Evolutionary conservation across 1,139 yeast genomes (phyloP).

Genomic region (Magnusiomyces magnusii): DNA sequence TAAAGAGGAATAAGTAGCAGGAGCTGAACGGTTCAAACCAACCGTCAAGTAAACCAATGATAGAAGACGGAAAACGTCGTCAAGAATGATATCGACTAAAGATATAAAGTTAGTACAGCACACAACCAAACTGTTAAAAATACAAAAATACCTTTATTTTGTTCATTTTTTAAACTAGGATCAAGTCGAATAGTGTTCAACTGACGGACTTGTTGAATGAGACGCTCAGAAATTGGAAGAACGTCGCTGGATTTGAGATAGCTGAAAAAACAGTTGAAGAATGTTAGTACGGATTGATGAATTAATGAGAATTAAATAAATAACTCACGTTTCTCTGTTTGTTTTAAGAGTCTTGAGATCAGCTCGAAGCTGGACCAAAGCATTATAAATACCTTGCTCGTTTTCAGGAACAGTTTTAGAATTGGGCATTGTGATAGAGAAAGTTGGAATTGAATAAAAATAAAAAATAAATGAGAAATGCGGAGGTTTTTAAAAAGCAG

Average conservation of each 20-base stretch:
- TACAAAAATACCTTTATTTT: slow-evolving; percentile 7
- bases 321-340: slow-evolving; percentile 39
- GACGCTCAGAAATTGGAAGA: slow-evolving; percentile 40
- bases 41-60: slow-evolving; percentile 84
- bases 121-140: background rate
- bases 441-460: background rate
- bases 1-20: slow-evolving; percentile 86
- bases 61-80: slow-evolving; percentile 81
- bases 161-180: slow-evolving; percentile 25
- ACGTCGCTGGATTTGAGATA: slow-evolving; percentile 48
- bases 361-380: slow-evolving; percentile 37
- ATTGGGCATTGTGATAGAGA: background rate
- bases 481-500: background rate
- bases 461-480: background rate
- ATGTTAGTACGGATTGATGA: background rate
- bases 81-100: slow-evolving; percentile 61
- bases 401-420: slow-evolving; percentile 31
- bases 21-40: slow-evolving; percentile 82
- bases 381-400: slow-evolving; percentile 41
- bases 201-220: slow-evolving; percentile 28
- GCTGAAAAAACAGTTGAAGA: slow-evolving; percentile 12
- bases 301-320: background rate
- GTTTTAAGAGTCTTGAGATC: slow-evolving; percentile 42
- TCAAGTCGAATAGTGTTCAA: slow-evolving; percentile 28
- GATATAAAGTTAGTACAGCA: background rate